Evolutionary conservation across 108 stramenopile species (phyloP), one percentile per base, ranked within the genome.

Genomic region (Conticribra weissflogii): DNA sequence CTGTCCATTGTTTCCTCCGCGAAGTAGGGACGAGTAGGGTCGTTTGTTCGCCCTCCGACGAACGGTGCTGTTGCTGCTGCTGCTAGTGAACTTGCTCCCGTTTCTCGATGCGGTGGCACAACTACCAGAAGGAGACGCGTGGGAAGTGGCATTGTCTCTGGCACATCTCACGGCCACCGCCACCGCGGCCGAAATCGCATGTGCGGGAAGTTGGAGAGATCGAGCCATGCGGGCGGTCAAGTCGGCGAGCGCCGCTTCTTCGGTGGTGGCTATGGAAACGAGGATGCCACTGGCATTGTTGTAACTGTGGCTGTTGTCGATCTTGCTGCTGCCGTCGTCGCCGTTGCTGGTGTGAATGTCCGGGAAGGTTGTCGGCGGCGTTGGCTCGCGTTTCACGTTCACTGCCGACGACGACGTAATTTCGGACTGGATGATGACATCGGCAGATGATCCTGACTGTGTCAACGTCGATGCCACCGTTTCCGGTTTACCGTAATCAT

Each of bases 151-250:
- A 63, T n/a, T n/a, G n/a, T 63, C 75, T 45, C 54, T 62, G 23
- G 54, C 51, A 57, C 75, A 76, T 30, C 62, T 66, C 15, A 68
- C 34, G 28, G 75, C 61, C 2, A 68, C 59, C 4, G 62, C 53
- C 34, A 54, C 41, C 28, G 75, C 66, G 2, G 75, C 61, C 14
- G 17, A 3, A 23, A 49, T 48, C 7, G 75, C 75, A 55, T 52
- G 34, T 19, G 61, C 30, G 4, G 75, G 75, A 4, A 76, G 66
- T 28, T 63, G 45, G 44, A 76, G 66, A 4, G 61, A 68, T 22
- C 33, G 29, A 16, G 61, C 66, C 32, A 76, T 62, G 32, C 75
- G 75, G 1, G 75, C 60, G 47, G 67, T 76, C 56, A 76, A 57
- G 48, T 76, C 75, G 24, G 45, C 66, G 16, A 76, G 50, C 2